These are phyloP conservation scores for Linum lewisii DNA, from an alignment of 345 rosid genomes.

Conservation along the genomic window DNA sequence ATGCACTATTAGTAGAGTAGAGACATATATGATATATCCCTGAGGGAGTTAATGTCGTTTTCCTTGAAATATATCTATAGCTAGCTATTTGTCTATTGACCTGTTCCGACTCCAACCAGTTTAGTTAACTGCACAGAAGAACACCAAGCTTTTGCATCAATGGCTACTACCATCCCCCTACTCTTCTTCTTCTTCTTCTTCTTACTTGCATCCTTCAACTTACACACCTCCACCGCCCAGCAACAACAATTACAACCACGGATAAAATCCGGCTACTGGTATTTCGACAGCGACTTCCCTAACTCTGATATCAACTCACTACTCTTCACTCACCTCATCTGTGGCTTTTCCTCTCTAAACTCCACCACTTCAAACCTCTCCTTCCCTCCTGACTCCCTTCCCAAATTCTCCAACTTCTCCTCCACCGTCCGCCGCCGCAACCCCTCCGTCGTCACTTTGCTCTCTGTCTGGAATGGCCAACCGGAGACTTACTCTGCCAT, in stretches of 20 bases:
- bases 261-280: constrained; percentile 12
- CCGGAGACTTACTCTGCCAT: constrained; percentile 8
- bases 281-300: not conserved
- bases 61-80: no score
- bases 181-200: not conserved
- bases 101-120: no score
- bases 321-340: constrained; percentile 12
- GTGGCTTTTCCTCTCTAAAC: constrained; percentile 10
- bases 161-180: not conserved
- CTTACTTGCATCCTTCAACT: not conserved
- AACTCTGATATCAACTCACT: constrained; percentile 2
- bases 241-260: constrained; percentile 4
- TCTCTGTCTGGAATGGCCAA: constrained; percentile 25
- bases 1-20: no score
- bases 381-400: not conserved
- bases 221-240: not conserved
- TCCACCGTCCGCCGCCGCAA: constrained; percentile 19
- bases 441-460: constrained; percentile 19
- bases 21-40: no score
- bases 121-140: no score
- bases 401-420: constrained; percentile 20
- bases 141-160: no score
- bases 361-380: constrained; percentile 14
- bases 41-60: no score
- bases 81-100: no score